Evolutionary conservation across 1,284 basidiomycete species (phyloP), one percentile per base, ranked within the genome.

Genomic region (Anthracocystis walkeri): DNA sequence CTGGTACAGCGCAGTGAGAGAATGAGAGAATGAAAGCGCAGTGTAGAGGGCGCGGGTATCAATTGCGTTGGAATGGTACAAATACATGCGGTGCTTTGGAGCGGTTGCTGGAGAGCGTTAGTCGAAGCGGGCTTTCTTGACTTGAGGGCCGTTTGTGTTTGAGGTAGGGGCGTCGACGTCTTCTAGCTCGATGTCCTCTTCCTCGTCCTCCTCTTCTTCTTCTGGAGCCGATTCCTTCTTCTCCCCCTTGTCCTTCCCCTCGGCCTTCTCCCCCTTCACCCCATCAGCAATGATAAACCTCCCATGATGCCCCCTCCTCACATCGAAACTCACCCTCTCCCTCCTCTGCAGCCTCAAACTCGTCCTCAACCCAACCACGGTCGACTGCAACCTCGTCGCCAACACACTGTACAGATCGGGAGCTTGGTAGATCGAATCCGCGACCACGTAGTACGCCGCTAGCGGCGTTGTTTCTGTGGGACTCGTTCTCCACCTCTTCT

Each of bases 371-470:
- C 75, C 78, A 20, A 70, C 60, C 0, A 83, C 62, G 14, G 80
- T 74, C 2, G 80, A 79, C 65, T 82, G 80, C 35, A 83, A 45
- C 4, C 80, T 54, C 5, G 72, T 74, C 0, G 80, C 75, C 1
- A 84, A 54, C 31, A 84, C 61, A 2, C 68, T 75, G 50, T 82
- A 81, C 51, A 84, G 46, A 25, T 84, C 82, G 4, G 82, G 81
- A 18, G 81, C 81, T 56, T 82, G 81, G 20, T 79, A 79, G 35
- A 82, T 77, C 23, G 74, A 75, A 33, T 79, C 82, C 50, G 79
- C 77, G 50, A 81, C 46, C n/a, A 84, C 57, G 45, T 82, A 84
- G 74, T 82, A 84, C 2, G 77, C 72, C 2, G 78, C 69, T 11
- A 82, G 20, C 14, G 79, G 70, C 2, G 65, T 75, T 40, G 70